Base-by-base conservation (phyloP, 1,139 yeast species). In the Candida gigantensis region DNA sequence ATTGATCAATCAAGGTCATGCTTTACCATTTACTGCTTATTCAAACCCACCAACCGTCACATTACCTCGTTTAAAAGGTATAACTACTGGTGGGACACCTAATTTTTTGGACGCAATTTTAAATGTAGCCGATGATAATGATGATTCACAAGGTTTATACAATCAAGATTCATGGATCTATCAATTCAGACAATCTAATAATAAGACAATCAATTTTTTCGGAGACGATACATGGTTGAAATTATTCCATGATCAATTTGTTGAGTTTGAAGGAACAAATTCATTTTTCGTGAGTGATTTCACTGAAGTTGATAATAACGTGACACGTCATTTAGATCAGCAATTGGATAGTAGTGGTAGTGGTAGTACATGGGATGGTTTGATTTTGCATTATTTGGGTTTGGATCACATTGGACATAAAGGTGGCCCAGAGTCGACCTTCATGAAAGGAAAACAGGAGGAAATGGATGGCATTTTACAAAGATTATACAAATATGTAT, bases 141-240 rank as follows among this genome's bases (percentile, higher is more conserved):
- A 92, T 50, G 68, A 79, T 2, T 78, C 95, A 0, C 87, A 92
- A 8, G 81, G 89, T 0, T 57, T 89, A 32, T 70, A 77, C 1
- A 76, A 73, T 35, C 95, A 85, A 49, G 98, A 94, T 57, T 84
- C 94, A 12, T 90, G 97, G 96, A 57, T 90, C 9, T 65, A 70
- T 26, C 97, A 92, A 55, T 68, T 89, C 60, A 59, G 62, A 29
- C 47, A 57, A 4, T 72, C 62, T 34, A 46, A 10, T 39, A 74
- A 74, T 49, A 72, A 62, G 36, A 45, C 35, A 1, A 66, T 92
- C 27, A 83, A 88, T 52, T 88, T 92, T 75, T 92, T 77, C 64
- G 99, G 99, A 17, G 98, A 92, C 58, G 98, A 92, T 55, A 92
- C 98, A 1, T 94, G 98, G 99, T 63, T 90, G 46, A 90, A 89